Evolutionary conservation across 192 early-diverging fungal genomes (phyloP), one percentile per base, ranked within the genome.

Genomic region (Polychytrium aggregatum): DNA sequence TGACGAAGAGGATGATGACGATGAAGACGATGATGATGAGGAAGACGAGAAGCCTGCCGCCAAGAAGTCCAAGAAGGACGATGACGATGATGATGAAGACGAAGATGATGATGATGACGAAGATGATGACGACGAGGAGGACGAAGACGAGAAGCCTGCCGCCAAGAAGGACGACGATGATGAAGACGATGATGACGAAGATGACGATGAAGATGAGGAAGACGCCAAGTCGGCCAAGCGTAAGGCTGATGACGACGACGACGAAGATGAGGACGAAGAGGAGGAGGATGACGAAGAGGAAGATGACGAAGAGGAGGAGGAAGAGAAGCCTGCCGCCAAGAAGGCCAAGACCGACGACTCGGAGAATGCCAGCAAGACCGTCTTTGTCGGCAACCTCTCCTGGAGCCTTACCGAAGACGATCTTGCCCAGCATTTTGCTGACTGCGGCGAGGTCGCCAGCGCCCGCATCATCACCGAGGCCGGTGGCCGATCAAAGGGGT

Each of bases 391-490:
- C 42, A 73, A 76, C 57, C 62, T 90, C 17, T 74, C 81, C 34
- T 90, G 71, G 72, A 81, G 78, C 52, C 64, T 76, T 40, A 73
- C 72, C 53, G 79, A 80, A 38, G 80, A 90, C 50, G 59, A 56
- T 55, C 56, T 90, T 44, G 60, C 62, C 16, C 58, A 66, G 31
- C 64, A 63, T 53, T 86, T 90, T 41, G 54, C 65, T 35, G 78
- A 80, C 46, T 67, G 66, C 56, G 88, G 90, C 53, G 75, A 78
- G 41, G 73, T 95, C 44, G 51, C 55, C 5, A 70, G 67, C 48
- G 84, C 82, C 21, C 83, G 90, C 40, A 79, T 97, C 46, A 81
- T 87, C 43, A 82, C 65, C 46, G 81, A 88, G n/a, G 74, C 75
- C 47, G 75, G 78, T 35, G 82, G 83, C 41, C 65, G 67, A 45